These are phyloP conservation scores for Glycine soja DNA, from an alignment of 306 rosid species.

Conservation along the genomic window DNA sequence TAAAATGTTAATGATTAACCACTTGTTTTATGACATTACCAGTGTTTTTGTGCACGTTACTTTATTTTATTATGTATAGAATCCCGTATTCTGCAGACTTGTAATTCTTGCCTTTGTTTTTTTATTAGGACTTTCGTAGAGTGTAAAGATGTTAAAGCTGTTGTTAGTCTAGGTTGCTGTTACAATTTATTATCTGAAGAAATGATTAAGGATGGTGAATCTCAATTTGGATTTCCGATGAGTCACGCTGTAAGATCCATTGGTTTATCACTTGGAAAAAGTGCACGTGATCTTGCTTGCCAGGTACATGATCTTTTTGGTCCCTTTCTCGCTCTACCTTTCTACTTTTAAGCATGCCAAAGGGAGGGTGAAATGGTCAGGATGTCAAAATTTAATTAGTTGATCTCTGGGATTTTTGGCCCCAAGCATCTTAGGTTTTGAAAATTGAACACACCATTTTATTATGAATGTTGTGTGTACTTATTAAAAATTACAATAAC, in stretches of 20 bases:
- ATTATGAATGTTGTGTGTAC: too few relatives aligned
- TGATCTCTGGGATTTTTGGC: background rate
- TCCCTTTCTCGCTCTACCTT: slow-evolving; percentile 17
- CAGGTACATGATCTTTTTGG: slow-evolving; percentile 62
- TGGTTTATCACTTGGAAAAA: slow-evolving; percentile 77
- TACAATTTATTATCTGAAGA: slow-evolving; percentile 90
- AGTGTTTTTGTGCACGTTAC: slow-evolving; percentile 18
- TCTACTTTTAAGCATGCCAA: background rate
- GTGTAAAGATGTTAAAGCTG: slow-evolving; percentile 84
- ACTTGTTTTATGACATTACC: slow-evolving; percentile 12
- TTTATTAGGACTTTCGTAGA: slow-evolving; percentile 74
- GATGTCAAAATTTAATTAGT: background rate
- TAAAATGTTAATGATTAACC: background rate
- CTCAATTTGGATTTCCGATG: slow-evolving; percentile 81
- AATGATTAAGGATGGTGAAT: slow-evolving; percentile 50
- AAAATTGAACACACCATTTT: too few relatives aligned
- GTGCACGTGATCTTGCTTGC: slow-evolving; percentile 90
- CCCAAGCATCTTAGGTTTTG: background rate
- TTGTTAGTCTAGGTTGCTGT: slow-evolving; percentile 91
- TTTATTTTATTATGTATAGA: slow-evolving; percentile 2
- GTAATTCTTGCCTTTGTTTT: slow-evolving; percentile 44
- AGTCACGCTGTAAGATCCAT: slow-evolving; percentile 72
- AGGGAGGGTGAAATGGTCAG: slow-evolving; percentile 7
- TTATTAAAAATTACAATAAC: too few relatives aligned
- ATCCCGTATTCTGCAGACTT: slow-evolving; percentile 21